Evolutionary conservation across 2,329 filamentous ascomycete genomes (phyloP).

Genomic region (Aspergillus quadrilineatus): DNA sequence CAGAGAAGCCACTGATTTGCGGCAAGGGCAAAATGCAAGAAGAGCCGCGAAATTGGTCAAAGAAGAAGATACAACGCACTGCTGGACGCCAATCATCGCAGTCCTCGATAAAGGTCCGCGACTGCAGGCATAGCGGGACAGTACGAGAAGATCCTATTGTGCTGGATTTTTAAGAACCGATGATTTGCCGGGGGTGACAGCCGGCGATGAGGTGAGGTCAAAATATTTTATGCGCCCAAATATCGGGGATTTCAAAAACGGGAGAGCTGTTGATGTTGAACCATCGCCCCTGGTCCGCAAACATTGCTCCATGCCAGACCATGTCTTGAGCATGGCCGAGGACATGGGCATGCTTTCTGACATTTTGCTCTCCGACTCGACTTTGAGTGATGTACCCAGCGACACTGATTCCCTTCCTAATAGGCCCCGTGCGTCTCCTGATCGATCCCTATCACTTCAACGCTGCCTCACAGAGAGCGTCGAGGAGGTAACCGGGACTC

Average conservation of each 20-base stretch:
- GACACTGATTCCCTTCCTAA: conserved; percentile 24
- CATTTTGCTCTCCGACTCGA: conserved; percentile 34
- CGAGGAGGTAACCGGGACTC: background rate
- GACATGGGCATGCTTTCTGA: conserved; percentile 18
- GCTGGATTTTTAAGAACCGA: conserved; percentile 41
- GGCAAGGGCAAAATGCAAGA: background rate
- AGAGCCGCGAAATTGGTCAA: background rate
- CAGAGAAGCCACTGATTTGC: background rate
- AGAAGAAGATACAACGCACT: background rate
- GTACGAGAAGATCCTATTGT: background rate
- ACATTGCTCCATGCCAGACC: conserved; percentile 12
- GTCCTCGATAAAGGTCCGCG: background rate
- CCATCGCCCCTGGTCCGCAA: background rate
- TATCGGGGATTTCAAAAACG: background rate
- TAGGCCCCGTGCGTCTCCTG: conserved; percentile 1
- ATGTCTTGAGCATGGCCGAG: conserved; percentile 16
- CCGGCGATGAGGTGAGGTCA: conserved; percentile 42
- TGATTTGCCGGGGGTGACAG: conserved; percentile 40
- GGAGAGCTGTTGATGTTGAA: background rate
- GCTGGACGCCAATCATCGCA: background rate
- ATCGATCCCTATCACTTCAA: background rate
- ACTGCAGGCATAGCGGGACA: background rate
- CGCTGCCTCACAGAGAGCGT: background rate
- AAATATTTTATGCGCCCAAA: conserved; percentile 30
- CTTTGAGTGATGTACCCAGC: conserved; percentile 36